Conservation (phyloP, 148 eudicot species). For the Rhododendron simsii region DNA sequence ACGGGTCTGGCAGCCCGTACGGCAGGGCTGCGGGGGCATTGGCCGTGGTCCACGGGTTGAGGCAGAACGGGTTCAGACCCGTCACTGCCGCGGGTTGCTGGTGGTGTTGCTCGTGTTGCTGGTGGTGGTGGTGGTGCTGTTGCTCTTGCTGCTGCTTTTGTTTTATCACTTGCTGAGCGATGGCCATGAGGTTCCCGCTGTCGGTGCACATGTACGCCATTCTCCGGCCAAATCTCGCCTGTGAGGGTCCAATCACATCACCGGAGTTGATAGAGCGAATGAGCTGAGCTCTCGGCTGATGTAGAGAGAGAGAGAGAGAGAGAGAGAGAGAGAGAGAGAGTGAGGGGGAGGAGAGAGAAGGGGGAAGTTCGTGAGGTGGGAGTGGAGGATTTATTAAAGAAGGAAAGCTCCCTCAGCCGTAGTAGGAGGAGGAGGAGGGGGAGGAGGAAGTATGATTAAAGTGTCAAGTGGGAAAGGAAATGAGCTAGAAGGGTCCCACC, state of each 20-base stretch:
- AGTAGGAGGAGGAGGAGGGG: neutral
- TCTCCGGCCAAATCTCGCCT: slow-evolving; percentile 26
- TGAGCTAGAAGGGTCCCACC: neutral
- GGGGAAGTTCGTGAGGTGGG: neutral
- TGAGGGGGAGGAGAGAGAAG: no score
- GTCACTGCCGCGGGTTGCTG: slow-evolving; percentile 9
- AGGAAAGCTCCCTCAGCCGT: neutral
- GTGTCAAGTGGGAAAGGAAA: neutral
- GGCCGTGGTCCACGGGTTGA: slow-evolving; percentile 39
- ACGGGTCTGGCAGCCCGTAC: slow-evolving; percentile 52
- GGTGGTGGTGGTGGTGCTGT: slow-evolving; percentile 31
- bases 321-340: neutral
- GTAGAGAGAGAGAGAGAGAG: neutral
- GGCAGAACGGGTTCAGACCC: slow-evolving; percentile 34
- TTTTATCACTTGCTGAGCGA: slow-evolving; percentile 84
- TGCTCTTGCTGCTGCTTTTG: slow-evolving; percentile 79
- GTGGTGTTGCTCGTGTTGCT: slow-evolving; percentile 34
- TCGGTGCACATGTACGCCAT: slow-evolving; percentile 93
- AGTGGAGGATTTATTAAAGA: neutral
- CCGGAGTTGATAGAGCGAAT: neutral
- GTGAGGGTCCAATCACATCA: slow-evolving; percentile 15
- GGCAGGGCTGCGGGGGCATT: slow-evolving; percentile 24
- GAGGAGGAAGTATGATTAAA: neutral
- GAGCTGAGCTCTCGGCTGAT: neutral
- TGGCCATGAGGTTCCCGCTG: slow-evolving; percentile 97